Evolutionary conservation across 805 yeast species (phyloP).

Genomic region (Suhomyces pyralidae): DNA sequence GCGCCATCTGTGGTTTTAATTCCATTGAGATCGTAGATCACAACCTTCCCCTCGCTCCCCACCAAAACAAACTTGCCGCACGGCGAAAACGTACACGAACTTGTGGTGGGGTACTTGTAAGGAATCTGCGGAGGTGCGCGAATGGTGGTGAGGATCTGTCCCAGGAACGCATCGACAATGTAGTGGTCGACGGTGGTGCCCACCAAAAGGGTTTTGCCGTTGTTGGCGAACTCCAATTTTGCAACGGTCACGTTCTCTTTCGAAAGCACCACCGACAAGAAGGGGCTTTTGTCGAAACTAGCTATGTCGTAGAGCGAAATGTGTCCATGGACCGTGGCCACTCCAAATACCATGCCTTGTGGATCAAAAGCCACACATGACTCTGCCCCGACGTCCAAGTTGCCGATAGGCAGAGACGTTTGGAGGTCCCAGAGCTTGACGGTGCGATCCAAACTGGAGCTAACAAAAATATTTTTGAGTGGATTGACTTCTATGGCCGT

Average conservation of each 20-base stretch:
- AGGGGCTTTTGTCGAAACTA: slow-evolving; percentile 54
- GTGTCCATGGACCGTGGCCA: slow-evolving; percentile 33
- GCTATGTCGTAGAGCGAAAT: slow-evolving; percentile 59
- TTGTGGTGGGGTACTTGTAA: slow-evolving; percentile 32
- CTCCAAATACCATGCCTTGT: slow-evolving; percentile 75
- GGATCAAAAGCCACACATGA: slow-evolving; percentile 74
- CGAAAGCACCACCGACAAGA: slow-evolving; percentile 33
- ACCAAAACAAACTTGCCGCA: slow-evolving; percentile 38
- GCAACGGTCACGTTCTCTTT: slow-evolving; percentile 25
- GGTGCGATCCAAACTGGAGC: slow-evolving; percentile 73
- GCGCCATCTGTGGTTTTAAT: slow-evolving; percentile 22
- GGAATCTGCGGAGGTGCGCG: slow-evolving; percentile 9
- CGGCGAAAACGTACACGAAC: slow-evolving; percentile 37
- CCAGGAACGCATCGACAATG: slow-evolving; percentile 68
- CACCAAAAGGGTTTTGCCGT: slow-evolving; percentile 62
- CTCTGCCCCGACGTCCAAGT: slow-evolving; percentile 50
- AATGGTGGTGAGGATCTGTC: slow-evolving; percentile 39
- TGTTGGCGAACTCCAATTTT: slow-evolving; percentile 75
- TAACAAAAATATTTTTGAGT: slow-evolving; percentile 57
- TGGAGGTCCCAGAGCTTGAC: slow-evolving; percentile 87
- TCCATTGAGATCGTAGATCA: slow-evolving; percentile 27
- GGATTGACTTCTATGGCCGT: slow-evolving; percentile 72
- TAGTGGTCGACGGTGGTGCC: slow-evolving; percentile 57
- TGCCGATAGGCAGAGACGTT: slow-evolving; percentile 62
- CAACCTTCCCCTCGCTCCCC: slow-evolving; percentile 28